Evolutionary conservation across 1,139 yeast species (phyloP).

Genomic region (Saccharomycopsis hybrid): DNA sequence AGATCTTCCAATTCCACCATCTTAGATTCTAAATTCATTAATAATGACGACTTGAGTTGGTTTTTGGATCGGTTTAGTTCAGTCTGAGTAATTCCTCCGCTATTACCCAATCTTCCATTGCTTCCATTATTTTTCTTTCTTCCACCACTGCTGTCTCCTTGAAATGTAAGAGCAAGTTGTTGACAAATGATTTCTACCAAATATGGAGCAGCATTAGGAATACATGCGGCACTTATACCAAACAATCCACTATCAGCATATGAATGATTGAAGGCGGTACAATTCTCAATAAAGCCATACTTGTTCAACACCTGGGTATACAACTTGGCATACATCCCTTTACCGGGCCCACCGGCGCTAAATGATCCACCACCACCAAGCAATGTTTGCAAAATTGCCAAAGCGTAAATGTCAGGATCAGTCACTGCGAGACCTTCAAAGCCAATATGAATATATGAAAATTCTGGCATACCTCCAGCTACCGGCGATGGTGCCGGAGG

Average conservation of each 20-base stretch:
- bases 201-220: slow-evolving; percentile 80
- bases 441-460: slow-evolving; percentile 80
- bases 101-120: not conserved
- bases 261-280: slow-evolving; percentile 83
- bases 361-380: slow-evolving; percentile 98
- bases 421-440: slow-evolving; percentile 83
- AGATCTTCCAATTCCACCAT: slow-evolving; percentile 89
- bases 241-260: slow-evolving; percentile 87
- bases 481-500: slow-evolving; percentile 61
- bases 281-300: slow-evolving; percentile 85
- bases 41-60: slow-evolving; percentile 79
- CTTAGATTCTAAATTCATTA: slow-evolving; percentile 90
- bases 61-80: slow-evolving; percentile 90
- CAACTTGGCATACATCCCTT: slow-evolving; percentile 94
- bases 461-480: slow-evolving; percentile 66
- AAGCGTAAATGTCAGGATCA: slow-evolving; percentile 82
- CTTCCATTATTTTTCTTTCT: slow-evolving; percentile 33
- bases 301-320: slow-evolving; percentile 89
- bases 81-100: slow-evolving; percentile 52
- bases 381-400: slow-evolving; percentile 84
- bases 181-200: slow-evolving; percentile 75
- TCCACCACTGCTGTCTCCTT: slow-evolving; percentile 22
- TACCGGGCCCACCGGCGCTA: slow-evolving; percentile 99
- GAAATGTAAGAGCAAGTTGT: slow-evolving; percentile 61
- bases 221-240: slow-evolving; percentile 80